Conservation (phyloP, 352 stramenopile genomes). For the Blastocystis sp. region DNA sequence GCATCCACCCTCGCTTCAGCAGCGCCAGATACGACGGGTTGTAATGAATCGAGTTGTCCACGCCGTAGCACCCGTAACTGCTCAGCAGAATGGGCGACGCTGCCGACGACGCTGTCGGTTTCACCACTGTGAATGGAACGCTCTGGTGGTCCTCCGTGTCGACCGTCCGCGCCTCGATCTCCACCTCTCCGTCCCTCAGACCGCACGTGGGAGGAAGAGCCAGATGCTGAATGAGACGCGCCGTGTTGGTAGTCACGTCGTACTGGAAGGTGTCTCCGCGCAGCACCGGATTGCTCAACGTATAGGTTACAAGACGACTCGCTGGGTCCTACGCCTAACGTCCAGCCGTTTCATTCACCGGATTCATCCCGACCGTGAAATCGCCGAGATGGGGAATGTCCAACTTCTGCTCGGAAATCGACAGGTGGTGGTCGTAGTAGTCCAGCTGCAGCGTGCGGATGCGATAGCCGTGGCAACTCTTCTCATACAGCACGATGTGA, state of each 20-base stretch:
- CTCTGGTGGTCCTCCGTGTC: slow-evolving; percentile 8
- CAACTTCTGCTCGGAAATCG: slow-evolving; percentile 52
- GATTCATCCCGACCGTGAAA: slow-evolving; percentile 28
- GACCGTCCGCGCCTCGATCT: neutral
- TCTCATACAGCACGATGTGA: slow-evolving; percentile 64
- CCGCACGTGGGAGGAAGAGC: neutral
- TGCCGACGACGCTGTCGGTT: neutral
- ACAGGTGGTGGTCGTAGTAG: slow-evolving; percentile 42
- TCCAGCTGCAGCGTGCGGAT: slow-evolving; percentile 59
- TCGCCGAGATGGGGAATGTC: slow-evolving; percentile 40
- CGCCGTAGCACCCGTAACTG: slow-evolving; percentile 64
- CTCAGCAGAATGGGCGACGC: slow-evolving; percentile 20
- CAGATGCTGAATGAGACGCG: slow-evolving; percentile 15
- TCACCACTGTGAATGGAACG: slow-evolving; percentile 17
- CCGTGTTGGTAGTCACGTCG: slow-evolving; percentile 26
- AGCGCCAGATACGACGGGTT: neutral
- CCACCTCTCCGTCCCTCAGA: neutral
- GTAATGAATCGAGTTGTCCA: slow-evolving; percentile 61
- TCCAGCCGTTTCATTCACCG: neutral
- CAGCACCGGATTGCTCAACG: slow-evolving; percentile 11
- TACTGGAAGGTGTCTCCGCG: slow-evolving; percentile 47
- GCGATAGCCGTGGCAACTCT: slow-evolving; percentile 68
- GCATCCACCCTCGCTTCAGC: slow-evolving; percentile 39
- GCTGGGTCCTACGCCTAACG: neutral
- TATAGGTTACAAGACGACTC: slow-evolving; percentile 12